Evolutionary conservation across 768 basidiomycete genomes (phyloP), one percentile per base, ranked within the genome.

Genomic region (Nidularia pulvinata): DNA sequence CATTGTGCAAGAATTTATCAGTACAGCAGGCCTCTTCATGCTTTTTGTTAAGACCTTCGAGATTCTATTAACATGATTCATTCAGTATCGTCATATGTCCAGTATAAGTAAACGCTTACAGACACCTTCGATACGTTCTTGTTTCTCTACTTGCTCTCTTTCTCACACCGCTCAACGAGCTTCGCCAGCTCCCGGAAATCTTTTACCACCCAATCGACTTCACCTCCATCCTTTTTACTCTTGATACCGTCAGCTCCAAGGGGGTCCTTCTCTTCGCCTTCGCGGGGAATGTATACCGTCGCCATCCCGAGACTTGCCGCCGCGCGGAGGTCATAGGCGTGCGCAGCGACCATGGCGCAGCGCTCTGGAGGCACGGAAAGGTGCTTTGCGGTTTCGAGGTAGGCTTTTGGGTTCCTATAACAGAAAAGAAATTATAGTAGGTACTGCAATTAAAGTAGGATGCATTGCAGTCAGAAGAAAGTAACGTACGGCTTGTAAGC

Each of bases 291-390:
- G 52, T 86, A 89, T 1, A 89, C 67, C 0, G 85, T 84, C 55
- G 73, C 77, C 70, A 87, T 69, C 1, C 87, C 87, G 3, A 73
- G 66, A 0, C 59, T 61, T 0, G 74, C 77, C 0, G 87, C 86
- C 0, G 74, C 83, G 1, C 74, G 73, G 10, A 87, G 69, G 59
- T 89, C 88, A 53, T 67, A 72, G 3, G 73, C 70, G 66, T 89
- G 88, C 6, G 85, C 75, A 0, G 87, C 86, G 7, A 89, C 86
- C 80, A 89, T 82, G 1, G 81, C 85, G 37, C 79, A 73, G 39
- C 76, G 75, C 7, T 76, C 58, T 0, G 85, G 80, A 1, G 73
- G 65, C 4, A 85, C 56, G 1, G 73, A 66, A 6, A 89, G 76
- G 56, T 85, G 79, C 6, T 72, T 69, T 1, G 76, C 64, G 1